phyloP scores from a whole-genome alignment of 2,329 filamentous ascomycete species.

The Alternaria ventricosa region DNA sequence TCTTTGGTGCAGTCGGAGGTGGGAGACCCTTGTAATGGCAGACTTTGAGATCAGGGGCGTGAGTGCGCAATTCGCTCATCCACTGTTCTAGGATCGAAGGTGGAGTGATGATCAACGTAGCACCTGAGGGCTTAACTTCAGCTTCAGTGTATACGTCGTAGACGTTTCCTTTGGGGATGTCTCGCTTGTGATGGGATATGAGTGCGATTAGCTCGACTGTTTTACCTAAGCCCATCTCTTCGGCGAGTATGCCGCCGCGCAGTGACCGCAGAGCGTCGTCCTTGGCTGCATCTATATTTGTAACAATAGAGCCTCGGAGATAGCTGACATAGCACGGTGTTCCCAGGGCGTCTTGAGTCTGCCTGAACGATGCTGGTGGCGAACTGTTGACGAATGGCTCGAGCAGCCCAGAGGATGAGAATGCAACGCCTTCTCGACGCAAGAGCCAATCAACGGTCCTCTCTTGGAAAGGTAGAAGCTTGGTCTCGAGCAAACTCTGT shows the following conservation, averaged over 20 bases:
- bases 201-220: slow-evolving; percentile 77
- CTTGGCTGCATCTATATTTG: slow-evolving; percentile 56
- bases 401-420: slow-evolving; percentile 33
- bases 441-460: slow-evolving; percentile 75
- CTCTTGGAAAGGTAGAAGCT: slow-evolving; percentile 75
- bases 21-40: slow-evolving; percentile 63
- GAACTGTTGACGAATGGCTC: slow-evolving; percentile 13
- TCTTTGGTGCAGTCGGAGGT: slow-evolving; percentile 32
- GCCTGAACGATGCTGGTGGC: slow-evolving; percentile 55
- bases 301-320: slow-evolving; percentile 65
- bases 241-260: slow-evolving; percentile 71
- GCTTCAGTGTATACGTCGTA: slow-evolving; percentile 53
- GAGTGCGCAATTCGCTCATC: slow-evolving; percentile 64
- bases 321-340: slow-evolving; percentile 64
- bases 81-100: slow-evolving; percentile 68
- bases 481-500: slow-evolving; percentile 45
- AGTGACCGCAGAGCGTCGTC: slow-evolving; percentile 47
- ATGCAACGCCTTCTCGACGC: slow-evolving; percentile 67
- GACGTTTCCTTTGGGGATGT: slow-evolving; percentile 18
- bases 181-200: slow-evolving; percentile 67
- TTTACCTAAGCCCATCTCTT: slow-evolving; percentile 86
- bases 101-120: slow-evolving; percentile 69
- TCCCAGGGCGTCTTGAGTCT: slow-evolving; percentile 56
- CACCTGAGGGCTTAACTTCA: slow-evolving; percentile 58
- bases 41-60: slow-evolving; percentile 64